A percentile compares a stretch with the other conserved stretches of the same genome.
These are phyloP conservation scores for Meira nashicola DNA, from an alignment of 1,284 basidiomycete species.

Conservation along the genomic window DNA sequence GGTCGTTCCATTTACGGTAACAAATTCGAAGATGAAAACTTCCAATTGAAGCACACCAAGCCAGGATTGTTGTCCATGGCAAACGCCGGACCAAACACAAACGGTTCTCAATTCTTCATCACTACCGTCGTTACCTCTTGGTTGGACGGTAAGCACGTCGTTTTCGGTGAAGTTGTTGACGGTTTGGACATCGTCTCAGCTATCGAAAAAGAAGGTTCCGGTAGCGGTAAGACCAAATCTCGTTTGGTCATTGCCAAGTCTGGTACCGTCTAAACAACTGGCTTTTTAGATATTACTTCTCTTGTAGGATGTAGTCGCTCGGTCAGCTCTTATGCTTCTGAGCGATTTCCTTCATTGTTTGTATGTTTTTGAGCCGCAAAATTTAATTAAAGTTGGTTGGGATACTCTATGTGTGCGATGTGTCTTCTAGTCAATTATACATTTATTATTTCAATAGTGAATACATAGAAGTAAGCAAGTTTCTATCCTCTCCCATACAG, in stretches of 20 bases:
- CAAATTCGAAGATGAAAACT: slow-evolving; percentile 46
- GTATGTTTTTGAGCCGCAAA: too few relatives aligned
- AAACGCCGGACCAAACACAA: slow-evolving; percentile 42
- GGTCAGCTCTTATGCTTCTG: too few relatives aligned
- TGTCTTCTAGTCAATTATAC: too few relatives aligned
- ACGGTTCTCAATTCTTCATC: slow-evolving; percentile 32
- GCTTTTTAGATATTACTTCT: too few relatives aligned
- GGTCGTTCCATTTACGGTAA: slow-evolving; percentile 53
- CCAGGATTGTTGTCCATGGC: slow-evolving; percentile 33
- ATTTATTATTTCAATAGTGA: too few relatives aligned
- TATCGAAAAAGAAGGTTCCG: slow-evolving; percentile 44
- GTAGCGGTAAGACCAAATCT: slow-evolving; percentile 41
- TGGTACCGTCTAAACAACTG: slow-evolving; percentile 41
- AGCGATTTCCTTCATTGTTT: too few relatives aligned
- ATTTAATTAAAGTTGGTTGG: too few relatives aligned
- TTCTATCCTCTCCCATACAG: slow-evolving; percentile 3
- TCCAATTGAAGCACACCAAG: slow-evolving; percentile 37
- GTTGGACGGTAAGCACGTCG: slow-evolving; percentile 25
- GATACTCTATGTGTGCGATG: too few relatives aligned
- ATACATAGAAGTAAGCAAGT: too few relatives aligned
- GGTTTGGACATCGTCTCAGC: slow-evolving; percentile 48
- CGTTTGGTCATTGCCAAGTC: slow-evolving; percentile 49
- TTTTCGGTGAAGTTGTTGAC: slow-evolving; percentile 36
- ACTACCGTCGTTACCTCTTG: slow-evolving; percentile 47
- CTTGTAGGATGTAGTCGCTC: too few relatives aligned